These are phyloP conservation scores for Cucurbitaria berberidis DNA, from an alignment of 2,329 filamentous ascomycete species.

Conservation along the genomic window DNA sequence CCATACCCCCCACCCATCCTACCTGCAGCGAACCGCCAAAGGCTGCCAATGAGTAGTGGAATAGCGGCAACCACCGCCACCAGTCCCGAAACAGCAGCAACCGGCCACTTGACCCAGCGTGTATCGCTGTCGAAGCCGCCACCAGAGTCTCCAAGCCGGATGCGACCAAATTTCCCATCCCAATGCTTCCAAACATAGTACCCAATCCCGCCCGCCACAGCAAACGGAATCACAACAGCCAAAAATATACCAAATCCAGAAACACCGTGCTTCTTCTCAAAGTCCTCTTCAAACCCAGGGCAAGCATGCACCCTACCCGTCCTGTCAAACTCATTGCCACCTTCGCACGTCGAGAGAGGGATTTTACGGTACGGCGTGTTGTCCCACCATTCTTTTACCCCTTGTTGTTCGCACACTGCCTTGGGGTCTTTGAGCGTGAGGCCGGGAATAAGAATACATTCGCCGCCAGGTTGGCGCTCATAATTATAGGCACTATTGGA, in stretches of 20 bases:
- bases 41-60: conserved; percentile 72
- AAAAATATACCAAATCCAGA: conserved; percentile 82
- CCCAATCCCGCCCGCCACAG: conserved; percentile 72
- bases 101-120: conserved; percentile 79
- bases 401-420: conserved; percentile 65
- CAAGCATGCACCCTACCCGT: conserved; percentile 68
- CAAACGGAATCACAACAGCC: conserved; percentile 77
- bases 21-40: conserved; percentile 70
- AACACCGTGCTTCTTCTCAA: conserved; percentile 71
- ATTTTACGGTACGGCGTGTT: conserved; percentile 89
- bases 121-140: conserved; percentile 66
- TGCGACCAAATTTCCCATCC: conserved; percentile 86
- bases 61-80: conserved; percentile 63
- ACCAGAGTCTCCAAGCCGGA: conserved; percentile 76
- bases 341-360: conserved; percentile 84
- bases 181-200: conserved; percentile 87
- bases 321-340: conserved; percentile 77
- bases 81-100: conserved; percentile 54
- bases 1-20: conserved; percentile 60
- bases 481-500: conserved; percentile 86
- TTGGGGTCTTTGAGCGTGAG: conserved; percentile 68
- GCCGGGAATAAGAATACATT: conserved; percentile 78
- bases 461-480: conserved; percentile 76
- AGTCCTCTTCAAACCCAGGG: conserved; percentile 81
- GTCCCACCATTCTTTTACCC: conserved; percentile 80